These are phyloP conservation scores for Kwoniella dendrophila DNA, from an alignment of 768 basidiomycete genomes.

Conservation along the genomic window DNA sequence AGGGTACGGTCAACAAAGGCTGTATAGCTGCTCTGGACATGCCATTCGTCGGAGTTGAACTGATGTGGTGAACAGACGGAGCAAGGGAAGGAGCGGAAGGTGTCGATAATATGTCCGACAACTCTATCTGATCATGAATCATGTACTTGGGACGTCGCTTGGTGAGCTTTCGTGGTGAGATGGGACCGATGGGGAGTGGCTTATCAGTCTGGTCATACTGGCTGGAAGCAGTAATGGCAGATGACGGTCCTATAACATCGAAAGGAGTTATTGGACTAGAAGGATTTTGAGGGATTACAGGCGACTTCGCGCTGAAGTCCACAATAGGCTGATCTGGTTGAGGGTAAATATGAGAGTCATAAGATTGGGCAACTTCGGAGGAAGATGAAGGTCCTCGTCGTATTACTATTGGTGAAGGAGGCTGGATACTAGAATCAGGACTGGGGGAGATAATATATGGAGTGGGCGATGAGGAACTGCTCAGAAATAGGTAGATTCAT, in stretches of 20 bases:
- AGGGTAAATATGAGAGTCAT: constrained; percentile 4
- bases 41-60: neutral
- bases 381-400: neutral
- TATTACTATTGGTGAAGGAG: no score
- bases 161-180: constrained; percentile 10
- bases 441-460: no score
- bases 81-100: neutral
- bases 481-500: neutral
- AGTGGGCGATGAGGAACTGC: neutral
- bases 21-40: neutral
- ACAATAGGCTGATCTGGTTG: neutral
- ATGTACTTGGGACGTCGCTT: constrained; percentile 9
- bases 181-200: neutral
- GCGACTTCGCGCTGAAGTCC: neutral
- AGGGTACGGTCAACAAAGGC: neutral
- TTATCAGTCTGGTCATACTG: neutral
- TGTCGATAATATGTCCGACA: constrained; percentile 6
- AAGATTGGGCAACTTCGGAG: no score
- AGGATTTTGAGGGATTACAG: neutral
- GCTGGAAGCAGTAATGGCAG: neutral
- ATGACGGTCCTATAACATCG: constrained; percentile 2
- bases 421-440: no score
- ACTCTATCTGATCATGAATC: constrained; percentile 7
- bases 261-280: constrained; percentile 1
- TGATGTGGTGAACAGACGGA: neutral